Evolutionary conservation across 495 filamentous ascomycete species (phyloP).

Genomic region (Xylaria cubensis): DNA sequence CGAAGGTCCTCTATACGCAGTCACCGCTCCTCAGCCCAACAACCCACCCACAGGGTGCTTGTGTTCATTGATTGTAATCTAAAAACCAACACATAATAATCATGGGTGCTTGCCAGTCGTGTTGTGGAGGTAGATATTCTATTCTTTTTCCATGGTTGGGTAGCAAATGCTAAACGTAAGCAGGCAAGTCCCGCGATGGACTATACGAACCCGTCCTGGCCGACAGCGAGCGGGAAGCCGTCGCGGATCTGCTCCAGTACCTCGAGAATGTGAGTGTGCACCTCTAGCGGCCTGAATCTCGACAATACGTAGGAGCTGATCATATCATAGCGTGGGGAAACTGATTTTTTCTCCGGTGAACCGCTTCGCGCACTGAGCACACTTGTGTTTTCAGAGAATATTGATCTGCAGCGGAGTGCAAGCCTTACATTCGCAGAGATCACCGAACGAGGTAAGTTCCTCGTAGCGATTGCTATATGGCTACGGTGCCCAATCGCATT

Average conservation of each 20-base stretch:
- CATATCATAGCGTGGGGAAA: conserved; percentile 76
- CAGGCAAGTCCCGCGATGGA: conserved; percentile 88
- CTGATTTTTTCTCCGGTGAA: conserved; percentile 97
- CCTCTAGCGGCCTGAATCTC: not conserved
- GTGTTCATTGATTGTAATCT: conserved; percentile 35
- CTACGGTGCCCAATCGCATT: not conserved
- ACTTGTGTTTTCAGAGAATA: conserved; percentile 97
- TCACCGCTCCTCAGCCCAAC: not conserved
- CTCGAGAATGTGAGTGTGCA: conserved; percentile 83
- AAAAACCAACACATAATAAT: conserved; percentile 34
- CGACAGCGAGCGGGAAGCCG: conserved; percentile 96
- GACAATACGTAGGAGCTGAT: conserved; percentile 31
- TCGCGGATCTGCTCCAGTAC: conserved; percentile 92
- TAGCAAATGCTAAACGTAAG: conserved; percentile 33
- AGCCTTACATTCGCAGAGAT: conserved; percentile 99
- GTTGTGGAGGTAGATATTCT: conserved; percentile 55
- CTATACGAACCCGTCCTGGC: conserved; percentile 94
- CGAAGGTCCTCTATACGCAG: conserved; percentile 12
- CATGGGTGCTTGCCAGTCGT: conserved; percentile 59
- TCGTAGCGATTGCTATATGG: not conserved
- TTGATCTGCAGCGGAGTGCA: conserved; percentile 95
- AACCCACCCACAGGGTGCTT: not conserved
- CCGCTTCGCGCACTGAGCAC: conserved; percentile 94
- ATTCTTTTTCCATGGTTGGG: conserved; percentile 17
- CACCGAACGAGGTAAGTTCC: conserved; percentile 88